Base-by-base conservation (phyloP, 1,284 basidiomycete species). In the Filobasidium uniguttulatum region DNA sequence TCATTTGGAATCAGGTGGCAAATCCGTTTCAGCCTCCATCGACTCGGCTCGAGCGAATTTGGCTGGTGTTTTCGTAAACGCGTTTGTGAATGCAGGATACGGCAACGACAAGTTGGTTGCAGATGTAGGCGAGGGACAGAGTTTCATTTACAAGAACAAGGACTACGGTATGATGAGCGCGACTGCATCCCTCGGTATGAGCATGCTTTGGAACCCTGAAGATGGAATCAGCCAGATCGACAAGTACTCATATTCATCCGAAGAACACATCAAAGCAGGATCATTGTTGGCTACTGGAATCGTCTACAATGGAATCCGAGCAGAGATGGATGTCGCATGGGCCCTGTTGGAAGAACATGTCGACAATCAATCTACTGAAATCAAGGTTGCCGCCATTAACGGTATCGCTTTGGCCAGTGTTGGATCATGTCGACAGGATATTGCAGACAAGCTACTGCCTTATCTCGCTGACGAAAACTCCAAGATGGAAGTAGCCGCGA, bases 81-180 rank as follows among this genome's bases (percentile, higher is more conserved):
- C 90, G 1, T 98, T 98, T 58, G 94, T 97, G 52, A 99, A 99
- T 62, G 93, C 91, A 34, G 94, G 94, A 0, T 98, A 94, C 63
- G 91, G 91, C 17, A 99, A 99, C 66, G 94, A 99, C 67, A 96
- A 94, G 68, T 78, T 99, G 51, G 91, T 99, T 83, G 90, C 93
- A 4, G 83, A 84, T 60, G 91, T 91, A 1, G 85, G 89, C 52
- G 91, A 96, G 63, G 93, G 93, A 20, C 85, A 82, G 68, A 91
- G 87, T 60, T 98, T 91, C 87, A 90, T 99, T 57, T 99, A 98
- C 76, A 97, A 97, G 78, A 97, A 97, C 74, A 97, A 97, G 72
- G 93, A 97, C 51, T 85, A 94, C 56, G 86, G 85, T 82, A 97
- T 96, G 89, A 81, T 94, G 76, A 90, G 86, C 56, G 94, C 94